Percentiles rank a stretch among this genome's conserved stretches.
These are phyloP conservation scores for Blepharisma stoltei DNA, from an alignment of 73 alveolate genomes.

Conservation along the genomic window DNA sequence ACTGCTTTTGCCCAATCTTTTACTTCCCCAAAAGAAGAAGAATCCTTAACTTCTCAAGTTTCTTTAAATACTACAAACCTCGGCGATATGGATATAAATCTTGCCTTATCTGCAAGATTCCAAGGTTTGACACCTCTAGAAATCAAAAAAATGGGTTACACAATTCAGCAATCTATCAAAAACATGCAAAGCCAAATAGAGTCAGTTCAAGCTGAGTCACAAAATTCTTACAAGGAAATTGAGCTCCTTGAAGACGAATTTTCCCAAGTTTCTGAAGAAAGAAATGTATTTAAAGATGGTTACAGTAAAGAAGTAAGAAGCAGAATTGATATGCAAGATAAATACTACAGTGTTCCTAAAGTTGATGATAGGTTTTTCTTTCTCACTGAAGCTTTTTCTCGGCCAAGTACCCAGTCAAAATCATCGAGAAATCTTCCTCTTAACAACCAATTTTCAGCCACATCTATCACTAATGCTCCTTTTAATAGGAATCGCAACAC, in stretches of 20 bases:
- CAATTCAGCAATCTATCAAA: not conserved
- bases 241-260: not conserved
- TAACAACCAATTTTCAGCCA: no score
- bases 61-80: not conserved
- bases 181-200: not conserved
- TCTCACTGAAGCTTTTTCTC: not conserved
- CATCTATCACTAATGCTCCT: no score
- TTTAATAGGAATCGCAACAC: no score
- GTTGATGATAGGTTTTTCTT: not conserved
- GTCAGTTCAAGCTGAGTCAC: not conserved
- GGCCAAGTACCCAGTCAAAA: constrained; percentile 17
- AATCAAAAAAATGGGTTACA: not conserved
- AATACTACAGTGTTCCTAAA: not conserved
- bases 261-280: not conserved
- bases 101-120: not conserved
- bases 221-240: not conserved
- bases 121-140: not conserved
- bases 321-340: not conserved
- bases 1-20: not conserved
- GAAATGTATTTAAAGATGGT: not conserved
- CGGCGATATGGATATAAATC: not conserved
- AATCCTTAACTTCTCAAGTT: not conserved
- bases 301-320: not conserved
- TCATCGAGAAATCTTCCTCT: no score
- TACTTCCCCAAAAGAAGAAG: not conserved